Percentiles rank a stretch among this genome's conserved stretches.
Evolutionary conservation across 129 eudicot genomes (phyloP).

Genomic region (Dittrichia graveolens): DNA sequence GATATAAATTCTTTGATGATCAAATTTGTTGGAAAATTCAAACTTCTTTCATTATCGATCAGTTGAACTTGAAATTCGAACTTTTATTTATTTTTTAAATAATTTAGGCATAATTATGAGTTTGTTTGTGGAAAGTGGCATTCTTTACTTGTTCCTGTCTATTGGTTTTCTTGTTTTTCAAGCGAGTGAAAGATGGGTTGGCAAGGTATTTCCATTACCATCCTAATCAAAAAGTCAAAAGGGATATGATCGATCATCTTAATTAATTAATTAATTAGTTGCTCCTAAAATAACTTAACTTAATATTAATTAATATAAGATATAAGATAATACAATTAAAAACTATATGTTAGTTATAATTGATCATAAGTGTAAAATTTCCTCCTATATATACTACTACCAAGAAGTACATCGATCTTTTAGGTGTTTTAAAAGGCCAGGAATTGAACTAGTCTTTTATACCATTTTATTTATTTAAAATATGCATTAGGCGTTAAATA

Average conservation of each 20-base stretch:
- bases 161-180: slow-evolving; percentile 41
- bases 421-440: not conserved
- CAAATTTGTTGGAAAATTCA: slow-evolving; percentile 24
- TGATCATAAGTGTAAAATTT: not conserved
- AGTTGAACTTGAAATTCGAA: slow-evolving; percentile 14
- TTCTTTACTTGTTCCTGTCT: slow-evolving; percentile 49
- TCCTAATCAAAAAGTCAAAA: slow-evolving; percentile 43
- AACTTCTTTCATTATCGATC: slow-evolving; percentile 3
- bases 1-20: slow-evolving; percentile 32
- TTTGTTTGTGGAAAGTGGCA: slow-evolving; percentile 43
- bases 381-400: not conserved
- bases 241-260: too few relatives aligned
- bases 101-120: slow-evolving; percentile 16
- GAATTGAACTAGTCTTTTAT: not conserved
- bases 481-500: not conserved
- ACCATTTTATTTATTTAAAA: not conserved
- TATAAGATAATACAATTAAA: not conserved
- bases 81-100: not conserved
- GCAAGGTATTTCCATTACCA: slow-evolving; percentile 47
- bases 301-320: too few relatives aligned
- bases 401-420: not conserved
- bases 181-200: slow-evolving; percentile 36
- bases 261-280: too few relatives aligned
- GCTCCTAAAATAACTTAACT: slow-evolving; percentile 10
- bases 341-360: not conserved